Evolutionary conservation across 2,329 filamentous ascomycete species (phyloP).

Genomic region (Lachnellula occidentalis): DNA sequence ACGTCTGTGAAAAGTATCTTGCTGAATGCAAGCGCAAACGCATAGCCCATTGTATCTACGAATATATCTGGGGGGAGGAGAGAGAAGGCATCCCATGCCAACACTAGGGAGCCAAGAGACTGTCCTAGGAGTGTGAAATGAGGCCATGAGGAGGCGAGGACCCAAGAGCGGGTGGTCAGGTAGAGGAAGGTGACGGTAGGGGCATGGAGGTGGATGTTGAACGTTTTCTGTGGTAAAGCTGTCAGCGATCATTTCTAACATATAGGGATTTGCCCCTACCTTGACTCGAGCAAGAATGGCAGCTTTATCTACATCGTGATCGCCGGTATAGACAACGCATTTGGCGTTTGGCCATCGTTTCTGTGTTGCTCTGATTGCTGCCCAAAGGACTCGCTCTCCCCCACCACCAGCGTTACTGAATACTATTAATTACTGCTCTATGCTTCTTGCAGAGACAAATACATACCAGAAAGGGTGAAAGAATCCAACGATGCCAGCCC

Average conservation of each 20-base stretch:
- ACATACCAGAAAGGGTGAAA: constrained; percentile 92
- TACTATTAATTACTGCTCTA: constrained; percentile 5
- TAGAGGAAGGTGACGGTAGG: constrained; percentile 86
- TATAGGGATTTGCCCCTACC: constrained; percentile 37
- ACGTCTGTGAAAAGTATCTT: constrained; percentile 76
- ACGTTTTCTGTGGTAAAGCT: constrained; percentile 55
- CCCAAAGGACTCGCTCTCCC: constrained; percentile 94
- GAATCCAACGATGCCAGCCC: constrained; percentile 86
- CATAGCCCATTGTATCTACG: constrained; percentile 97
- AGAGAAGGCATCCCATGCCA: constrained; percentile 91
- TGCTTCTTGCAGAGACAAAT: not conserved
- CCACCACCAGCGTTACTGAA: constrained; percentile 87
- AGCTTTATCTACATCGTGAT: constrained; percentile 79
- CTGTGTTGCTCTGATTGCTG: constrained; percentile 87
- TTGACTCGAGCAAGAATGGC: constrained; percentile 73
- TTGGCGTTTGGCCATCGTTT: constrained; percentile 81
- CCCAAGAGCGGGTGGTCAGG: constrained; percentile 79
- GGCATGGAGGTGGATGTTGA: constrained; percentile 85
- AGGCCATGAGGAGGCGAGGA: constrained; percentile 82
- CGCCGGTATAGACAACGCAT: constrained; percentile 91
- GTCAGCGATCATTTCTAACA: not conserved
- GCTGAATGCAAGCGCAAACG: constrained; percentile 77
- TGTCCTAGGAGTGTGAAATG: constrained; percentile 93
- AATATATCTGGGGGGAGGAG: constrained; percentile 90
- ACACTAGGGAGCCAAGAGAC: constrained; percentile 77